phyloP scores from a whole-genome alignment of 768 basidiomycete species.

The Crucibulum laeve region DNA sequence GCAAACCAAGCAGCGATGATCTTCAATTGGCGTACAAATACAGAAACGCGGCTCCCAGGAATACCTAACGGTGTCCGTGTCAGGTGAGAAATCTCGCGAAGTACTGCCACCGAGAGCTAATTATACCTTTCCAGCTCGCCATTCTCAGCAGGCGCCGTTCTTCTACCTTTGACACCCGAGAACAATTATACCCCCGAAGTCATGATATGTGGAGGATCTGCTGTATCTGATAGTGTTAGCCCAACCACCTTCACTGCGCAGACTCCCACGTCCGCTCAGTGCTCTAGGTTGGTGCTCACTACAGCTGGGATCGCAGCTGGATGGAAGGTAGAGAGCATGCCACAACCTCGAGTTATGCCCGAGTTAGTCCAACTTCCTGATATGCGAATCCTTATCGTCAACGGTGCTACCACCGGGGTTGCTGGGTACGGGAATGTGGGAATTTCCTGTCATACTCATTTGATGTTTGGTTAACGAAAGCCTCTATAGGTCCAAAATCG shows the following conservation, averaged over 20 bases:
- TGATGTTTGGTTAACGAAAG: background rate
- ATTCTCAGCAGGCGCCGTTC: conserved; percentile 26
- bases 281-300: conserved; percentile 32
- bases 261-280: conserved; percentile 35
- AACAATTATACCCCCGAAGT: conserved; percentile 35
- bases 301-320: conserved; percentile 32
- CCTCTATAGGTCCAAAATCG: conserved; percentile 17
- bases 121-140: conserved; percentile 10
- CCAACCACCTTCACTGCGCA: conserved; percentile 27
- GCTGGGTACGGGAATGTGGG: conserved; percentile 16
- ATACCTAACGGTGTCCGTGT: conserved; percentile 41
- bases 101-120: background rate
- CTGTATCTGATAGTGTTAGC: conserved; percentile 21
- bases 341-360: conserved; percentile 31
- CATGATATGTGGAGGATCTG: conserved; percentile 40
- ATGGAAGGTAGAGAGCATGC: conserved; percentile 39
- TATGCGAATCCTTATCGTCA: conserved; percentile 35
- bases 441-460: no score
- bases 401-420: conserved; percentile 35
- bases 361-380: conserved; percentile 34
- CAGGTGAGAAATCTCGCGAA: conserved; percentile 14
- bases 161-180: conserved; percentile 27
- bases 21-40: conserved; percentile 22
- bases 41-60: conserved; percentile 29
- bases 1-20: conserved; percentile 30